A percentile compares a stretch with the other conserved stretches of the same genome.
Evolutionary conservation across 73 alveolate species (phyloP).

Genomic region (Paraurostyla sp.): DNA sequence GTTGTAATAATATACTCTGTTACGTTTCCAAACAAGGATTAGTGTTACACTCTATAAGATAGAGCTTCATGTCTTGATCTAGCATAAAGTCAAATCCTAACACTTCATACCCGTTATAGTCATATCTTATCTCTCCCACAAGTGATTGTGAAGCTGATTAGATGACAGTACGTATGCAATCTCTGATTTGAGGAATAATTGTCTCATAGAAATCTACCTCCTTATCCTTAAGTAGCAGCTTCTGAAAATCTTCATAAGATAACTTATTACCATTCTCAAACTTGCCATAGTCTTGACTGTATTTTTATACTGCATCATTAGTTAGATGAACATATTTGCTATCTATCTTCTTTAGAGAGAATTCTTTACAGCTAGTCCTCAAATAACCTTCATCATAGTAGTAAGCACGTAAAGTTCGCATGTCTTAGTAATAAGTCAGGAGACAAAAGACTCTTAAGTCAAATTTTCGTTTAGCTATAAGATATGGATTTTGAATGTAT

Average conservation of each 20-base stretch:
- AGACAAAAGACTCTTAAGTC: constrained; percentile 94
- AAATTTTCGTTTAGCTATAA: constrained; percentile 91
- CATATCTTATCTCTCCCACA: constrained; percentile 26
- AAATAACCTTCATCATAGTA: constrained; percentile 96
- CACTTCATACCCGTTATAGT: constrained; percentile 49
- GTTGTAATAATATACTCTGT: constrained; percentile 37
- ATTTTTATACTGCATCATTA: constrained; percentile 93
- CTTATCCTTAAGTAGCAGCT: constrained; percentile 34
- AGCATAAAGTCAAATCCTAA: constrained; percentile 73
- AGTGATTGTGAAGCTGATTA: background rate
- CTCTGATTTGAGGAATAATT: background rate
- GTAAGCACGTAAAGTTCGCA: constrained; percentile 87
- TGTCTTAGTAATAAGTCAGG: constrained; percentile 80
- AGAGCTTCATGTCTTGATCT: constrained; percentile 51
- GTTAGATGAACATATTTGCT: constrained; percentile 93
- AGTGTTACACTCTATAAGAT: constrained; percentile 70
- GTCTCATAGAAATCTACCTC: constrained; percentile 30
- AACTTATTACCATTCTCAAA: constrained; percentile 87
- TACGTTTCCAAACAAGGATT: constrained; percentile 73
- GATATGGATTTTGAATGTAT: constrained; percentile 94
- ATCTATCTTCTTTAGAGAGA: constrained; percentile 82
- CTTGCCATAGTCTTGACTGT: constrained; percentile 93
- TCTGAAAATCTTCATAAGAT: constrained; percentile 78
- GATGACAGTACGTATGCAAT: background rate
- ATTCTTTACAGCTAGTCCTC: constrained; percentile 93